A percentile compares a stretch with the other conserved stretches of the same genome.
phyloP scores from a whole-genome alignment of 306 rosid species.

The Prunus kanzakura region DNA sequence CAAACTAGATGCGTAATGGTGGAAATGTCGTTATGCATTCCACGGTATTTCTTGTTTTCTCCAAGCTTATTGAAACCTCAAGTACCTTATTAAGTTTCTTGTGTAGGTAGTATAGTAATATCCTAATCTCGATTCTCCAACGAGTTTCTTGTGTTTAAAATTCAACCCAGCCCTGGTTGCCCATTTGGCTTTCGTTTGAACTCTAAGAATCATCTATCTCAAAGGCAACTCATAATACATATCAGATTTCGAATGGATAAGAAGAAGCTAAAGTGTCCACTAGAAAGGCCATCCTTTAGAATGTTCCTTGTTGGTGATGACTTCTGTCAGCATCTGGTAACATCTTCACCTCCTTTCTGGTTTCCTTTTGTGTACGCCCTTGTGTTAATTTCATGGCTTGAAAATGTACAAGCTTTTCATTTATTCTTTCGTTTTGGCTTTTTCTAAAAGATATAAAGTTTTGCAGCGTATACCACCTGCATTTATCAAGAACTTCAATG shows the following conservation, averaged over 20 bases:
- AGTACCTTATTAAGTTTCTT: neutral
- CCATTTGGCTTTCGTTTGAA: too few species aligned
- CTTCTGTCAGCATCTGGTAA: slow-evolving; percentile 11
- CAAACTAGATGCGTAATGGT: neutral
- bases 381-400: too few species aligned
- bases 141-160: too few species aligned
- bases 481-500: neutral
- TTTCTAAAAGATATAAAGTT: neutral
- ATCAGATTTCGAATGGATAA: neutral
- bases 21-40: neutral
- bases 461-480: neutral
- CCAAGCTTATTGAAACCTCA: neutral
- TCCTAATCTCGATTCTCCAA: too few species aligned
- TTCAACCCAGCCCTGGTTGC: too few species aligned
- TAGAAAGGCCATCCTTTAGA: neutral
- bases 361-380: too few species aligned
- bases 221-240: too few species aligned
- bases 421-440: too few species aligned
- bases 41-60: neutral
- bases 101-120: too few species aligned
- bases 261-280: neutral
- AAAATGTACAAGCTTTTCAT: too few species aligned
- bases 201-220: too few species aligned
- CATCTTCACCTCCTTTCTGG: neutral
- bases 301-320: neutral